Evolutionary conservation across 1,284 basidiomycete species (phyloP).

Genomic region (Hymenochaete sp.): DNA sequence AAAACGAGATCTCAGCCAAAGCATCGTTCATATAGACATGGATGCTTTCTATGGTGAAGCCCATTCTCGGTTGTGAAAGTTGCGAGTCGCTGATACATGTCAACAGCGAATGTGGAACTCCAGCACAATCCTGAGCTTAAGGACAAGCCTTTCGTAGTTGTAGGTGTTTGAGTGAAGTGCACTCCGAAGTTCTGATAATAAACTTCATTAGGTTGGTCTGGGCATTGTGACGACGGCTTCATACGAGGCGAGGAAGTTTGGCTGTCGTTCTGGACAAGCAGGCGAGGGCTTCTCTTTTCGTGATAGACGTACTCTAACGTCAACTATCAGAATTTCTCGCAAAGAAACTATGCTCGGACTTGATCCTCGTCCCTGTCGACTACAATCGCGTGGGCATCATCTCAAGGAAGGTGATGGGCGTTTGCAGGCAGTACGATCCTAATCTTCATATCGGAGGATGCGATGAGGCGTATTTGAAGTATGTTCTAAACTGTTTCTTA

Average conservation of each 20-base stretch:
- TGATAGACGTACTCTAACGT: no score
- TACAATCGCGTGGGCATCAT: constrained; percentile 34
- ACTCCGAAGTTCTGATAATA: no score
- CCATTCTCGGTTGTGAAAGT: no score
- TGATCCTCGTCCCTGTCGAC: constrained; percentile 36
- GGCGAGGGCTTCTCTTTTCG: constrained; percentile 18
- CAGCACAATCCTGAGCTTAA: constrained; percentile 70
- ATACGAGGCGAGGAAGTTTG: constrained; percentile 43
- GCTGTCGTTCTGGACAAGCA: constrained; percentile 40
- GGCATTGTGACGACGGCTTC: constrained; percentile 43
- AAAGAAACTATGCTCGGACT: constrained; percentile 49
- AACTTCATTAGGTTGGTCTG: no score
- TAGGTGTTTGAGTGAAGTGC: no score
- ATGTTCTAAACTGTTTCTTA: constrained; percentile 23
- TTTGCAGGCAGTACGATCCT: constrained; percentile 36
- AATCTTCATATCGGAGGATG: constrained; percentile 40
- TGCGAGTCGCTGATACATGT: no score
- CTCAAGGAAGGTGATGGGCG: constrained; percentile 25
- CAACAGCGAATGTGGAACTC: constrained; percentile 71
- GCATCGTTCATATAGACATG: constrained; percentile 83
- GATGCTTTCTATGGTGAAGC: constrained; percentile 75
- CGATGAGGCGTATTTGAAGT: constrained; percentile 60
- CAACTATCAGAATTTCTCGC: constrained; percentile 37
- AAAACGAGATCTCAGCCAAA: constrained; percentile 71
- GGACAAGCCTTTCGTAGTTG: constrained; percentile 83